Evolutionary conservation across 306 rosid genomes (phyloP).

Genomic region (Gynostemma pentaphyllum): DNA sequence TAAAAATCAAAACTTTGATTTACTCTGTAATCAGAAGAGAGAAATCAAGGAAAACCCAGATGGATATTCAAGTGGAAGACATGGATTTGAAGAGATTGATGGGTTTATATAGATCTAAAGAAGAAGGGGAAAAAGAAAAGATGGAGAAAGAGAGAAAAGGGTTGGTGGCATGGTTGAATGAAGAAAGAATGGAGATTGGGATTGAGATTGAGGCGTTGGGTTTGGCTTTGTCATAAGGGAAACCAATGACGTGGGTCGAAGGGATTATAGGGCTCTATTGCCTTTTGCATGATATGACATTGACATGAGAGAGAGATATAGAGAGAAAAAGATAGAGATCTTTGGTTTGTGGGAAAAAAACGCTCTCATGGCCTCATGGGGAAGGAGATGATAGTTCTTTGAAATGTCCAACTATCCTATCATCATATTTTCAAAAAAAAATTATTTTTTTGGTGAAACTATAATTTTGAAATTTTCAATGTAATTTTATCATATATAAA

Average conservation of each 20-base stretch:
- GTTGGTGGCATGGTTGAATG: too few species aligned
- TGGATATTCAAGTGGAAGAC: conserved; percentile 1
- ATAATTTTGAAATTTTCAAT: too few species aligned
- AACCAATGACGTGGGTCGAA: conserved; percentile 42
- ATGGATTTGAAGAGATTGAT: neutral
- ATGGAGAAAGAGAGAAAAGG: conserved; percentile 6
- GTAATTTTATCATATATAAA: too few species aligned
- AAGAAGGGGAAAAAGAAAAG: conserved; percentile 7
- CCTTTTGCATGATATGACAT: conserved; percentile 80
- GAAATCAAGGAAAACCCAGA: conserved; percentile 27
- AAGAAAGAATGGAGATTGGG: neutral
- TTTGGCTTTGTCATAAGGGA: conserved; percentile 39
- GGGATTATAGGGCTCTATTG: conserved; percentile 21
- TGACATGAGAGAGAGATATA: conserved; percentile 18
- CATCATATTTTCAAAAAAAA: too few species aligned
- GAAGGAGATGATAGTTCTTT: too few species aligned
- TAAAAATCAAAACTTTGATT: neutral
- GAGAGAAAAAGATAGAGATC: neutral
- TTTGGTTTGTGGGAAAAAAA: too few species aligned
- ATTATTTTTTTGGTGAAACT: too few species aligned
- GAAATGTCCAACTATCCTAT: too few species aligned
- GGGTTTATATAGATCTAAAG: conserved; percentile 12
- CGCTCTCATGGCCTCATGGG: too few species aligned
- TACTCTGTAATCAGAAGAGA: conserved; percentile 32
- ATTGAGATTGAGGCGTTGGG: neutral